phyloP scores from a whole-genome alignment of 805 yeast species.

The Candida tallmaniae region DNA sequence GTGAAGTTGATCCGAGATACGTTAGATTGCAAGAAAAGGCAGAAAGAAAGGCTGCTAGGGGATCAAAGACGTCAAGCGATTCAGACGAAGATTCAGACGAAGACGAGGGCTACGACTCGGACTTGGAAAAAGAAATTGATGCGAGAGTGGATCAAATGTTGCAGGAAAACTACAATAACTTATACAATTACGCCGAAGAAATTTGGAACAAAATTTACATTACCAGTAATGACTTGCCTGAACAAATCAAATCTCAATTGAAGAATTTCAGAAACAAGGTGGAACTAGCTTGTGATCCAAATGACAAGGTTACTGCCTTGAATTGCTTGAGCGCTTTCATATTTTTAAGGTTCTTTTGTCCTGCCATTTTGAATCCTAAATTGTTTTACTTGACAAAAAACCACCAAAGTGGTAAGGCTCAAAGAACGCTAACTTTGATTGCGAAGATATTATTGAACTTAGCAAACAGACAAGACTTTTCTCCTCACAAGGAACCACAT shows the following conservation, averaged over 20 bases:
- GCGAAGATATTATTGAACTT: constrained; percentile 77
- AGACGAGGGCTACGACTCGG: constrained; percentile 23
- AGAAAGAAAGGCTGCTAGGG: constrained; percentile 21
- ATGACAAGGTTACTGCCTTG: constrained; percentile 49
- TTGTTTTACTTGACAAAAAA: constrained; percentile 66
- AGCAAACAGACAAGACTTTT: constrained; percentile 69
- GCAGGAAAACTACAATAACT: constrained; percentile 43
- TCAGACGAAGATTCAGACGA: constrained; percentile 13
- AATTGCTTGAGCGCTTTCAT: constrained; percentile 81
- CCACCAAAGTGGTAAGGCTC: constrained; percentile 67
- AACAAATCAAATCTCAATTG: constrained; percentile 58
- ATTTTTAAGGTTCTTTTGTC: constrained; percentile 62
- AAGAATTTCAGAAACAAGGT: constrained; percentile 58
- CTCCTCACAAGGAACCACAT: constrained; percentile 82
- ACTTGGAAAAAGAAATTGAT: constrained; percentile 32
- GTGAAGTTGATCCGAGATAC: constrained; percentile 79
- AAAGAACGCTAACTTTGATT: constrained; percentile 73
- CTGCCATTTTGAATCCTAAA: constrained; percentile 88
- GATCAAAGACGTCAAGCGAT: constrained; percentile 19
- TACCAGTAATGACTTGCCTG: constrained; percentile 74
- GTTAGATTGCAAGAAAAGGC: constrained; percentile 37
- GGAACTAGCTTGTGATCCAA: constrained; percentile 56
- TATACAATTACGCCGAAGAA: constrained; percentile 47
- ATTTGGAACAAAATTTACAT: constrained; percentile 64
- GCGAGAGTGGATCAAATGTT: constrained; percentile 28